phyloP scores from a whole-genome alignment of 768 basidiomycete genomes.

The Epithele typhae region DNA sequence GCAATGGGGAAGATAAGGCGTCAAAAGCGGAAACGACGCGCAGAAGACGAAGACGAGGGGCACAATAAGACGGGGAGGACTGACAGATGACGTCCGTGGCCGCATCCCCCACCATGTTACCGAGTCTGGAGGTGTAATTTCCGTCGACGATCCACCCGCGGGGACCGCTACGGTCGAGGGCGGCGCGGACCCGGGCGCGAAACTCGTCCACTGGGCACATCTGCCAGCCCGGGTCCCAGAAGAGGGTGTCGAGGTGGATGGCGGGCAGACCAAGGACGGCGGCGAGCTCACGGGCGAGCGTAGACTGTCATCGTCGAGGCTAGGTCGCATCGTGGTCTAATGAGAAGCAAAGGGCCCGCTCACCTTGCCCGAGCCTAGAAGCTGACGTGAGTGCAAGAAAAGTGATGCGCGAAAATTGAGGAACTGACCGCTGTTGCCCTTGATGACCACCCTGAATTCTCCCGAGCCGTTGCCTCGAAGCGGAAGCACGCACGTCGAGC shows the following conservation, averaged over 20 bases:
- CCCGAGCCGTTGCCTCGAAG: slow-evolving; percentile 41
- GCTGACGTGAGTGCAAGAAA: not conserved
- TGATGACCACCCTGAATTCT: slow-evolving; percentile 40
- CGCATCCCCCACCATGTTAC: slow-evolving; percentile 4
- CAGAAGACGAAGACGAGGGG: not conserved
- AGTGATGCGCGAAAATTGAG: not conserved
- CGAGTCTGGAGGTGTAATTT: slow-evolving; percentile 19
- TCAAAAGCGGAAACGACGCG: not conserved
- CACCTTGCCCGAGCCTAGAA: slow-evolving; percentile 36
- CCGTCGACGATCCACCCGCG: slow-evolving; percentile 23
- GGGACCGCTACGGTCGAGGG: slow-evolving; percentile 3
- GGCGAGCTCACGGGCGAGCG: slow-evolving; percentile 42
- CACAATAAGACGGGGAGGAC: slow-evolving; percentile 24
- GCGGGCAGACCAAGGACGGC: slow-evolving; percentile 39
- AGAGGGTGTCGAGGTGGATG: slow-evolving; percentile 43
- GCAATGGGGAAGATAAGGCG: no score
- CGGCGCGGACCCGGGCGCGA: slow-evolving; percentile 8
- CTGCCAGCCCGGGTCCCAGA: slow-evolving; percentile 49
- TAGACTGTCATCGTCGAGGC: slow-evolving; percentile 44
- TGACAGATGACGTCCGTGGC: slow-evolving; percentile 23
- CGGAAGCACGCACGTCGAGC: no score
- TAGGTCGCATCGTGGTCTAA: not conserved
- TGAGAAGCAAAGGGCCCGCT: slow-evolving; percentile 4
- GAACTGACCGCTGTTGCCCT: slow-evolving; percentile 49
- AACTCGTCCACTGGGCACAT: slow-evolving; percentile 21